Percentiles rank a stretch among this genome's conserved stretches.
phyloP scores from a whole-genome alignment of 352 stramenopile genomes.

The Pythium chondricola region DNA sequence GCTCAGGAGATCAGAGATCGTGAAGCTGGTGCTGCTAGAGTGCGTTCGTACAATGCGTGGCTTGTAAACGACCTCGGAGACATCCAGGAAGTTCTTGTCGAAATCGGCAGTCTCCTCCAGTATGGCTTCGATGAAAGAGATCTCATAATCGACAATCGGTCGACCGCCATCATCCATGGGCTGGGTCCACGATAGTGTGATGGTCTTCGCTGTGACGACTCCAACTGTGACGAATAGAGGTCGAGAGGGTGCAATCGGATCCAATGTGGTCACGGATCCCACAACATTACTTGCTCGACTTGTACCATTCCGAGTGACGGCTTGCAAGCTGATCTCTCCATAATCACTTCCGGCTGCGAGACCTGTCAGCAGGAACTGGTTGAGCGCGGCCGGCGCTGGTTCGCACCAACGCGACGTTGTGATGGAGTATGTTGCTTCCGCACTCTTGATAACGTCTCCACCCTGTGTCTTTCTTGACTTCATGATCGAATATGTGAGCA shows the following conservation, averaged over 20 bases:
- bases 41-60: conserved; percentile 40
- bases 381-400: conserved; percentile 33
- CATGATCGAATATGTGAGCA: conserved; percentile 36
- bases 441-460: neutral
- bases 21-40: conserved; percentile 30
- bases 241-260: conserved; percentile 28
- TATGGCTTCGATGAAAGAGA: conserved; percentile 51
- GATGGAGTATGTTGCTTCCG: conserved; percentile 21
- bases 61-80: conserved; percentile 57
- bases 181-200: conserved; percentile 57
- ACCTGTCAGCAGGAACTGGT: conserved; percentile 30
- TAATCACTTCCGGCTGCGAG: conserved; percentile 47
- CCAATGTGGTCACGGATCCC: conserved; percentile 22
- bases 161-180: conserved; percentile 54
- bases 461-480: conserved; percentile 8
- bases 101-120: conserved; percentile 39
- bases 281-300: conserved; percentile 44
- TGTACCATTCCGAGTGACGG: conserved; percentile 51
- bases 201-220: conserved; percentile 48
- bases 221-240: conserved; percentile 45
- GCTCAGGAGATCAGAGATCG: conserved; percentile 40
- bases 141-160: conserved; percentile 58
- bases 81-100: conserved; percentile 40
- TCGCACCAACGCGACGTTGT: conserved; percentile 53
- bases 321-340: conserved; percentile 31